phyloP scores from a whole-genome alignment of 345 rosid species.

The Lagerstroemia speciosa region DNA sequence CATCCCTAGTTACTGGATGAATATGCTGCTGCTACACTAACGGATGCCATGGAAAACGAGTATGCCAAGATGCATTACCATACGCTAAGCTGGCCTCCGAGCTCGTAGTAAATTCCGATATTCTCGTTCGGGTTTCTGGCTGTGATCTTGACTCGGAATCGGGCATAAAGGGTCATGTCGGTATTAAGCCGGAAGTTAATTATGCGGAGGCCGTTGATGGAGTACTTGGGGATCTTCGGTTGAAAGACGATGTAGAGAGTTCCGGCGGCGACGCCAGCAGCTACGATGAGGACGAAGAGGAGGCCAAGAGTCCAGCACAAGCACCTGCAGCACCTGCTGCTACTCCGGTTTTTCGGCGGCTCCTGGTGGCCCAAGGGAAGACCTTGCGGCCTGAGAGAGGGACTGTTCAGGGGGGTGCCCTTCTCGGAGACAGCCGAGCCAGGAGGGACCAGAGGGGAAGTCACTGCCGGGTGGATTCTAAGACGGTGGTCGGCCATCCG shows the following conservation, averaged over 20 bases:
- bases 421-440: constrained; percentile 23
- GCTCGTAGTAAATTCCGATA: constrained; percentile 66
- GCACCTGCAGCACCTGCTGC: constrained; percentile 50
- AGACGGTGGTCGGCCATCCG: constrained; percentile 28
- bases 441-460: constrained; percentile 21
- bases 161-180: constrained; percentile 48
- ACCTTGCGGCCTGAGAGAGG: constrained; percentile 7
- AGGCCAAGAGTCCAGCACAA: constrained; percentile 51
- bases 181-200: constrained; percentile 48
- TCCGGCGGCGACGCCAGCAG: constrained; percentile 28
- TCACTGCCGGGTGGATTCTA: constrained; percentile 31
- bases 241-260: constrained; percentile 51
- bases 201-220: constrained; percentile 48
- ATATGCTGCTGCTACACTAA: not conserved
- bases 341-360: constrained; percentile 16
- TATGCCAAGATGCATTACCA: constrained; percentile 4
- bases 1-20: no score
- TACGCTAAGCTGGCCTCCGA: constrained; percentile 50
- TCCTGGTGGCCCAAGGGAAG: constrained; percentile 12
- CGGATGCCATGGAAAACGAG: not conserved
- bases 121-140: constrained; percentile 66
- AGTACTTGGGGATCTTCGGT: constrained; percentile 61
- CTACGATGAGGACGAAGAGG: constrained; percentile 25
- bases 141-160: constrained; percentile 55
- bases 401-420: constrained; percentile 4